Conservation (phyloP, 2,329 filamentous ascomycete genomes). For the Fusarium pilosicola region DNA sequence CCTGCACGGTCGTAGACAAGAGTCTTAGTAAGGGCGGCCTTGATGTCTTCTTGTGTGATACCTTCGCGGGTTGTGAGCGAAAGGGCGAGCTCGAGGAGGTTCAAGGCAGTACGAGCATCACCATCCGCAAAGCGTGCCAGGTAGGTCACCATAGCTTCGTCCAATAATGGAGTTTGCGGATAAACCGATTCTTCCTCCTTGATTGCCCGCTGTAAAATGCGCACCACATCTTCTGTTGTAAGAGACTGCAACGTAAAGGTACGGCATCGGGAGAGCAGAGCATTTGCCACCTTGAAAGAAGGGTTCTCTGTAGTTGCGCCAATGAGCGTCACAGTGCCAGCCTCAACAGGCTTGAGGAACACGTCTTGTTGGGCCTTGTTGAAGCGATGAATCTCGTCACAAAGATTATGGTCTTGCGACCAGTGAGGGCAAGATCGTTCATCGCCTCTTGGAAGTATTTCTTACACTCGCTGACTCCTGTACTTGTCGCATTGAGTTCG, state of each 20-base stretch:
- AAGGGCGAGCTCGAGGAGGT: slow-evolving; percentile 89
- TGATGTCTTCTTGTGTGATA: slow-evolving; percentile 80
- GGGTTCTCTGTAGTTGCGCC: slow-evolving; percentile 98
- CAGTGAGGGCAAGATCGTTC: slow-evolving; percentile 81
- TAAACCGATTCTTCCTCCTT: slow-evolving; percentile 62
- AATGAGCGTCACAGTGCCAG: slow-evolving; percentile 88
- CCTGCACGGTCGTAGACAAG: slow-evolving; percentile 94
- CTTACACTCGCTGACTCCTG: slow-evolving; percentile 90
- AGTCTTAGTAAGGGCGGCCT: slow-evolving; percentile 86
- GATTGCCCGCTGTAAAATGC: slow-evolving; percentile 82
- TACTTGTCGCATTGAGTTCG: slow-evolving; percentile 93
- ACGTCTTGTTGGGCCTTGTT: slow-evolving; percentile 94
- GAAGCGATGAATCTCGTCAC: slow-evolving; percentile 95
- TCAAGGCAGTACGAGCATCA: slow-evolving; percentile 91
- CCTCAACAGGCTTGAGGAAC: slow-evolving; percentile 91
- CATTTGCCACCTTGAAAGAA: slow-evolving; percentile 86
- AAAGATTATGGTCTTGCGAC: slow-evolving; percentile 93
- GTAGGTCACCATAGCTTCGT: slow-evolving; percentile 81
- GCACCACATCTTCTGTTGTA: slow-evolving; percentile 73
- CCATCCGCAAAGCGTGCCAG: slow-evolving; percentile 89
- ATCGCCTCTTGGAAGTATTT: slow-evolving; percentile 88
- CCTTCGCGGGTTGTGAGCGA: slow-evolving; percentile 68
- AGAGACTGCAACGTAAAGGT: slow-evolving; percentile 89
- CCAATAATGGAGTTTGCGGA: slow-evolving; percentile 68
- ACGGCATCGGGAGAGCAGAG: slow-evolving; percentile 86